Percentiles rank a stretch among this genome's conserved stretches.
Evolutionary conservation across 2,329 filamentous ascomycete species (phyloP).

Genomic region (Phoma herbarum): DNA sequence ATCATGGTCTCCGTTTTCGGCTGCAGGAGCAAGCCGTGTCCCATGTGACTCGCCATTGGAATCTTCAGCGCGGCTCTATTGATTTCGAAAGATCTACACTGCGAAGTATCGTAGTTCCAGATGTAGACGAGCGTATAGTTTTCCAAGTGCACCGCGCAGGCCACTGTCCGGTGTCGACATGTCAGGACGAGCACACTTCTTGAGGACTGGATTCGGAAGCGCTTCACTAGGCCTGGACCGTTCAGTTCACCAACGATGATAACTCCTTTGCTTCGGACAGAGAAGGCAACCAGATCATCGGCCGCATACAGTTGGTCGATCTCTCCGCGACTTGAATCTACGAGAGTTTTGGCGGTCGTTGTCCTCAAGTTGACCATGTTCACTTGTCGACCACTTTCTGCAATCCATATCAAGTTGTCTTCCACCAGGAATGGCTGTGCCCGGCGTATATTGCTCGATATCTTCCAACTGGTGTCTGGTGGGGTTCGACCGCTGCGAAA

Average conservation of each 20-base stretch:
- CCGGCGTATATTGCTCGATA: neutral
- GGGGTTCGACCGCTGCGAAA: constrained; percentile 32
- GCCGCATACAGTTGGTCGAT: constrained; percentile 32
- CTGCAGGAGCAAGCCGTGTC: constrained; percentile 16
- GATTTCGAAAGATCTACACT: constrained; percentile 35
- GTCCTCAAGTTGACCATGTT: constrained; percentile 37
- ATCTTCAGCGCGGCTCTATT: constrained; percentile 5
- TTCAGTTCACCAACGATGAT: constrained; percentile 34
- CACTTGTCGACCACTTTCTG: constrained; percentile 16
- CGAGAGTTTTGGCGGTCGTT: constrained; percentile 22
- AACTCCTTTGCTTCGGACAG: constrained; percentile 15
- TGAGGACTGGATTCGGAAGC: constrained; percentile 31
- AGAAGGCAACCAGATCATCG: constrained; percentile 36
- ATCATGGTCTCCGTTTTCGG: constrained; percentile 25
- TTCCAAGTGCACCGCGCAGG: constrained; percentile 26
- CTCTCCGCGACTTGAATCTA: constrained; percentile 34
- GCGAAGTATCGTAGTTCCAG: constrained; percentile 41
- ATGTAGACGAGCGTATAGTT: constrained; percentile 32
- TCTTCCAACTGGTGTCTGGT: constrained; percentile 15
- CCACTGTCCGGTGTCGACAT: constrained; percentile 35
- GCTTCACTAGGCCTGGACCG: constrained; percentile 21
- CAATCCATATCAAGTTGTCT: constrained; percentile 32
- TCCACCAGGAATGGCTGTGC: constrained; percentile 19
- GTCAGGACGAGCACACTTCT: constrained; percentile 15
- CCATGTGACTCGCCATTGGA: too few species aligned